A percentile compares a stretch with the other conserved stretches of the same genome.
Evolutionary conservation across 176 grass and related monocot species (phyloP).

Genomic region (Aegilops speltoides): DNA sequence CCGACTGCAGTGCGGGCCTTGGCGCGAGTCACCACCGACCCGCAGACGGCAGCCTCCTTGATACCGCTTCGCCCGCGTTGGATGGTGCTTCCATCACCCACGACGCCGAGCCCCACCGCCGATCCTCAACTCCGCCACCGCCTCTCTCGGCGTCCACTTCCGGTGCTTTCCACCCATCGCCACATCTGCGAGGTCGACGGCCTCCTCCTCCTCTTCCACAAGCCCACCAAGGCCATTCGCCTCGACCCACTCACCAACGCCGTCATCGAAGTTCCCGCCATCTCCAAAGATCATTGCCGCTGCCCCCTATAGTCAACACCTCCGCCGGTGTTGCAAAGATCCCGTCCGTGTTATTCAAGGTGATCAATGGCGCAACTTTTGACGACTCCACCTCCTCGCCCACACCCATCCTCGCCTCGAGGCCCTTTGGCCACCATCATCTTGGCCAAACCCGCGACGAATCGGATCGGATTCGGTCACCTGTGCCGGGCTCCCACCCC

Average conservation of each 20-base stretch:
- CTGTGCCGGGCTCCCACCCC: too few species aligned
- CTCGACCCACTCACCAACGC: constrained; percentile 2
- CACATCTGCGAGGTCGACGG: too few species aligned
- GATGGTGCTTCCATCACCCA: not conserved
- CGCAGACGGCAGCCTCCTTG: not conserved
- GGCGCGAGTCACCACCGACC: not conserved
- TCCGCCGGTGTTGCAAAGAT: not conserved
- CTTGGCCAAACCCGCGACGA: not conserved
- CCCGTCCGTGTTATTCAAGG: not conserved
- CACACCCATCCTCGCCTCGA: not conserved
- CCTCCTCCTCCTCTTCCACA: too few species aligned
- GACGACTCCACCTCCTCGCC: not conserved
- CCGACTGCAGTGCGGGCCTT: too few species aligned
- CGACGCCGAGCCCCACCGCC: not conserved
- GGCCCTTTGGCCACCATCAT: not conserved
- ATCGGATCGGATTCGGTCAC: too few species aligned
- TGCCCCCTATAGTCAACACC: not conserved
- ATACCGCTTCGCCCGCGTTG: not conserved
- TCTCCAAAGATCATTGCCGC: too few species aligned
- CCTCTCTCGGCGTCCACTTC: not conserved
- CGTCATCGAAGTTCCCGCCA: not conserved
- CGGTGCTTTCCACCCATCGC: not conserved
- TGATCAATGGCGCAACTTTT: not conserved
- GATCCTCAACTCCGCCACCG: not conserved
- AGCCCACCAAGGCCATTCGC: too few species aligned